Evolutionary conservation across 306 rosid genomes (phyloP).

Genomic region (Lablab purpureus): DNA sequence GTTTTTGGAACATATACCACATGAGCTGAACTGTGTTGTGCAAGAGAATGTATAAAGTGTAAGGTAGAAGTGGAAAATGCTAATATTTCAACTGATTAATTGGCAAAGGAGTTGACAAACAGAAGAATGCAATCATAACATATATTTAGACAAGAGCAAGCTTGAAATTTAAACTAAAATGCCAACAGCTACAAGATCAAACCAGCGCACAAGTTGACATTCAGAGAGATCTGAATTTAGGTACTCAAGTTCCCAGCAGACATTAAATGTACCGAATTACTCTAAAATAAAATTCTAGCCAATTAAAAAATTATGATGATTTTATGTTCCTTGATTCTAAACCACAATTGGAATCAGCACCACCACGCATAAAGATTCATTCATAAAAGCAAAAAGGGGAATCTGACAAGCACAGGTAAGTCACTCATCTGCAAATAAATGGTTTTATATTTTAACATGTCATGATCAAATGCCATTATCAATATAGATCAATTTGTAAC

Average conservation of each 20-base stretch:
- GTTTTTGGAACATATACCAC: background rate
- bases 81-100: background rate
- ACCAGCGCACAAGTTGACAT: too few species aligned
- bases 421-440: background rate
- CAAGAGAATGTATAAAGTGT: conserved; percentile 4
- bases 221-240: conserved; percentile 2
- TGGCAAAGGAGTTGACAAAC: background rate
- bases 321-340: background rate
- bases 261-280: conserved; percentile 5
- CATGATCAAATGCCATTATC: background rate
- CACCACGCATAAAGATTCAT: background rate
- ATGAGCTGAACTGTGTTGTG: background rate
- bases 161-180: background rate
- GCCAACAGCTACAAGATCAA: background rate
- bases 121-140: background rate
- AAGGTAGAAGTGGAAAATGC: background rate
- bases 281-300: too few species aligned
- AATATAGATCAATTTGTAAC: background rate
- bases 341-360: background rate
- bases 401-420: background rate
- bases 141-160: background rate
- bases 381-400: background rate
- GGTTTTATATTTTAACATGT: background rate
- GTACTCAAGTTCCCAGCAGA: background rate
- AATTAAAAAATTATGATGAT: background rate